These are phyloP conservation scores for Kwoniella shivajii DNA, from an alignment of 1,284 basidiomycete species.

Conservation along the genomic window DNA sequence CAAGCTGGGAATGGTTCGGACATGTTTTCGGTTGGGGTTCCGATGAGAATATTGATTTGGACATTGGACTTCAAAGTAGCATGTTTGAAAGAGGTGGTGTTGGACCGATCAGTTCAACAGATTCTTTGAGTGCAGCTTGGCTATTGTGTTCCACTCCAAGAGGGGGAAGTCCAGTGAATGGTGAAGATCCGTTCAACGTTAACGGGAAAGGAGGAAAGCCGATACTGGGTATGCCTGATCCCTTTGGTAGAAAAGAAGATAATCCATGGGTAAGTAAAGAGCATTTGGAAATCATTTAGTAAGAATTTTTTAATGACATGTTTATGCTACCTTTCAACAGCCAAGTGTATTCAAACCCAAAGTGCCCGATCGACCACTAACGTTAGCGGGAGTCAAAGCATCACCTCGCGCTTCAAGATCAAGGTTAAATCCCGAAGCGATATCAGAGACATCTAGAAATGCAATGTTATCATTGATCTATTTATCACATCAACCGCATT, in stretches of 20 bases:
- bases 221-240: constrained; percentile 9
- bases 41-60: constrained; percentile 33
- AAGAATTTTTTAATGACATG: too few relatives aligned
- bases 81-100: constrained; percentile 31
- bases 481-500: constrained; percentile 39
- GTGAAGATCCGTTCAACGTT: neutral
- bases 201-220: constrained; percentile 1
- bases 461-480: constrained; percentile 44
- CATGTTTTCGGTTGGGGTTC: constrained; percentile 44
- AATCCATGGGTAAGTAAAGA: constrained; percentile 36
- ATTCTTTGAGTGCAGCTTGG: constrained; percentile 37
- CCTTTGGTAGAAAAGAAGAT: constrained; percentile 30
- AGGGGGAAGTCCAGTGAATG: constrained; percentile 25
- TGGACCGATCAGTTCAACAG: constrained; percentile 34
- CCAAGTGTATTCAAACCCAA: constrained; percentile 38
- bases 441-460: constrained; percentile 34
- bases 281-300: neutral
- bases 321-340: constrained; percentile 19
- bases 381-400: constrained; percentile 35
- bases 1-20: constrained; percentile 34
- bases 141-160: constrained; percentile 30
- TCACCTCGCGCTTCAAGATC: constrained; percentile 19
- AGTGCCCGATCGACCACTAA: constrained; percentile 36
- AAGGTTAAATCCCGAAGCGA: constrained; percentile 12
- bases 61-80: constrained; percentile 29